phyloP scores from a whole-genome alignment of 2,329 filamentous ascomycete genomes.

The Colletotrichum nymphaeae region DNA sequence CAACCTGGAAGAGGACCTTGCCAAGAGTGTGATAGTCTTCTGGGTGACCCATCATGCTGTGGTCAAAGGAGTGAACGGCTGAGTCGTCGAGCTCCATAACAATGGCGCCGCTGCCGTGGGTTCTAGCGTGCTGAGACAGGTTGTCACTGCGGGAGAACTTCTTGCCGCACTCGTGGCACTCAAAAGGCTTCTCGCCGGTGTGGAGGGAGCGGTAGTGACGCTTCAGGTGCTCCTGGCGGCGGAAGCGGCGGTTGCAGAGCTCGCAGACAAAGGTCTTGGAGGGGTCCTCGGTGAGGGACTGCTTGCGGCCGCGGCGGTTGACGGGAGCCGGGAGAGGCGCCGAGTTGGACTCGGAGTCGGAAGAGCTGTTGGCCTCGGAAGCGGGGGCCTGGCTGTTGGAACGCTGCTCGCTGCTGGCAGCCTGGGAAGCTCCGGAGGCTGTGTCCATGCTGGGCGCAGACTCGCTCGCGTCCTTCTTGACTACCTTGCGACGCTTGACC shows the following conservation, averaged over 20 bases:
- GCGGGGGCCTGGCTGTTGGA: slow-evolving; percentile 45
- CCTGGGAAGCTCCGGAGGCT: slow-evolving; percentile 49
- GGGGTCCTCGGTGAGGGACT: slow-evolving; percentile 96
- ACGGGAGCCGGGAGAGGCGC: slow-evolving; percentile 67
- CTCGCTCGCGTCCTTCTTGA: slow-evolving; percentile 56
- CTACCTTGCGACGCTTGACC: slow-evolving; percentile 66
- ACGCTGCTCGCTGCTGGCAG: slow-evolving; percentile 49
- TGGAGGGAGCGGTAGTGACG: slow-evolving; percentile 98
- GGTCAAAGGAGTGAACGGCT: slow-evolving; percentile 60
- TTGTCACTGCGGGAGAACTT: slow-evolving; percentile 99
- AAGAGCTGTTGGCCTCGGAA: slow-evolving; percentile 48
- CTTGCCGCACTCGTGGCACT: slow-evolving; percentile 98
- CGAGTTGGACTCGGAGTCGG: slow-evolving; percentile 57
- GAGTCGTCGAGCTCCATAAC: slow-evolving; percentile 88
- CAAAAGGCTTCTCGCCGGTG: slow-evolving; percentile 98
- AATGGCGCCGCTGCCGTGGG: slow-evolving; percentile 89
- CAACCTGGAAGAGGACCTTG: slow-evolving; percentile 84
- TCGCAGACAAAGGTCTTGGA: slow-evolving; percentile 99
- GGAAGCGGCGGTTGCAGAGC: slow-evolving; percentile 95
- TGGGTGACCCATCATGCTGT: slow-evolving; percentile 51
- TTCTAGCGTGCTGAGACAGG: slow-evolving; percentile 93
- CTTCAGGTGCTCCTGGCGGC: slow-evolving; percentile 98
- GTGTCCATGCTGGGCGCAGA: slow-evolving; percentile 56
- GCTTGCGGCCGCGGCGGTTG: slow-evolving; percentile 96
- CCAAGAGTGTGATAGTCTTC: slow-evolving; percentile 78